phyloP scores from a whole-genome alignment of 73 alveolate species.

The Paraurostyla sp. region DNA sequence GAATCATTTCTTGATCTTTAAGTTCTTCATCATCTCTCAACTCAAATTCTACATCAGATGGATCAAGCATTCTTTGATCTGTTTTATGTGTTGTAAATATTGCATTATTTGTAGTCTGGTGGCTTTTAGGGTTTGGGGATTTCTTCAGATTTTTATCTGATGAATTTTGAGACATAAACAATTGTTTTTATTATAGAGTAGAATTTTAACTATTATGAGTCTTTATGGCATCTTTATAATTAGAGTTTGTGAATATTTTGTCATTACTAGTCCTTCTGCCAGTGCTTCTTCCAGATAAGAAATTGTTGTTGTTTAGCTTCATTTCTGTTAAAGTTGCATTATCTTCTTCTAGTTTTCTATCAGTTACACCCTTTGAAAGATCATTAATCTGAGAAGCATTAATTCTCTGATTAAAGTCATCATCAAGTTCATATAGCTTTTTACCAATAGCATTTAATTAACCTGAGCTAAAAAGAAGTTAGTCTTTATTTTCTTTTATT shows the following conservation, averaged over 20 bases:
- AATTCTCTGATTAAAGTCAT: background rate
- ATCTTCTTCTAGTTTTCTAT: background rate
- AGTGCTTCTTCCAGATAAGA: background rate
- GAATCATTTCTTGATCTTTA: background rate
- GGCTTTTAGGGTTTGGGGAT: constrained; percentile 2
- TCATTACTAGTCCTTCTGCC: background rate
- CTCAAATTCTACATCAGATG: background rate
- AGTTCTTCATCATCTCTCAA: constrained; percentile 18
- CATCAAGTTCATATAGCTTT: constrained; percentile 22
- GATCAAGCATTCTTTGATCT: background rate
- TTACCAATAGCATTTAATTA: background rate
- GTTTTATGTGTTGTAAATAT: background rate
- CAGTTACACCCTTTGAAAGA: background rate
- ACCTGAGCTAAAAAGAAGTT: constrained; percentile 14
- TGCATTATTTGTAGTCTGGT: background rate
- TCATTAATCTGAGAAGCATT: background rate
- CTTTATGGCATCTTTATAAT: too few relatives aligned
- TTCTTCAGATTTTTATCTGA: background rate
- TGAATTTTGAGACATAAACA: too few relatives aligned
- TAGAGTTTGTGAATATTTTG: too few relatives aligned
- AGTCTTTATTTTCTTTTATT: background rate
- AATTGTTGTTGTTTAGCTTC: background rate
- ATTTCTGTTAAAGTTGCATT: background rate
- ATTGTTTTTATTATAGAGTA: too few relatives aligned
- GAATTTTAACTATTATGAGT: too few relatives aligned